Evolutionary conservation across 2,329 filamentous ascomycete species (phyloP), one percentile per base, ranked within the genome.

Genomic region (Nigrospora oryzae): DNA sequence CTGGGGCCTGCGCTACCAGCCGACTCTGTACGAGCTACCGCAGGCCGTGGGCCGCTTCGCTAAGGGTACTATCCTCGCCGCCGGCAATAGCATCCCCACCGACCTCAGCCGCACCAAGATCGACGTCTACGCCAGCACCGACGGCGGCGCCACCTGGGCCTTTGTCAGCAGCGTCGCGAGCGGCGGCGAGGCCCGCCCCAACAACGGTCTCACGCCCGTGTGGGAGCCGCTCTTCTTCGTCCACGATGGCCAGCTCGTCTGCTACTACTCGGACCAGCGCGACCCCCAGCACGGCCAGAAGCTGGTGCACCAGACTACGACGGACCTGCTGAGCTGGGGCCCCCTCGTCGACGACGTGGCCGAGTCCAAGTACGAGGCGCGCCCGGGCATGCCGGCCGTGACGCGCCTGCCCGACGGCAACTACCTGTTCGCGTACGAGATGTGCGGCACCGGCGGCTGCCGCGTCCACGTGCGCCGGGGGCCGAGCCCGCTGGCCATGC

Each of bases 241-340:
- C 39, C 71, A 81, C 58, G 63, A 83, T 45, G 69, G 75, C 44
- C 67, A 77, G 42, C 63, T 87, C 15, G 72, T 86, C 33, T 67
- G 73, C 53, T 87, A 84, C 68, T 87, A 86, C 65, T 81, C 82
- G 1, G 84, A 87, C 59, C 84, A 87, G 57, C 74, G 83, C 33
- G 81, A 81, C 49, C 70, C 79, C 49, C 65, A 66, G 1, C 69
- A 86, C 55, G 83, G 83, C 16, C 83, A 87, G 61, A 84, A 86
- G 56, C 69, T 87, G 34, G 71, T 78, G 4, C 82, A 87, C 59
- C 81, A 86, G 60, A 68, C 69, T 12, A 72, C 77, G 2, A 69
- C 62, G 1, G 79, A 87, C 55, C 67, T 85, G 15, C 61, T 66
- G 46, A 75, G 60, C 14, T 88, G 83, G 83, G 70, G 71, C 15